Evolutionary conservation across 192 early-diverging fungal genomes (phyloP), one percentile per base, ranked within the genome.

Genomic region (Podila epigama): DNA sequence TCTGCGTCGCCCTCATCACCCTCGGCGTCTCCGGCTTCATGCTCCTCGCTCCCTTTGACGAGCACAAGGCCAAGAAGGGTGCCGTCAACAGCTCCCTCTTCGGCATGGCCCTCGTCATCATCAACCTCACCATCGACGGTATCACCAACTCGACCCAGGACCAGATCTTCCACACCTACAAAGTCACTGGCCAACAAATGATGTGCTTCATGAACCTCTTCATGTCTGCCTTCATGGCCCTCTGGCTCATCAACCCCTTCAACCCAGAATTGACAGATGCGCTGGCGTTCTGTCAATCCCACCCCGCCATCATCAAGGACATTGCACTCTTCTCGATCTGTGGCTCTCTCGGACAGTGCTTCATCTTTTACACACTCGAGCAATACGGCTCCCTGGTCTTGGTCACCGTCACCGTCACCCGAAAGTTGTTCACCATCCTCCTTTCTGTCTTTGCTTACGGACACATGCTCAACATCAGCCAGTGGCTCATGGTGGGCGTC

Each of bases 141-240:
- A 83, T 92, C 28, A 95, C 92, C 34, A 97, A 97, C 86, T 92
- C 96, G 34, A 94, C 94, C 2, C 97, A 99, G 86, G 97, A 99
- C 82, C 91, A 95, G 64, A 89, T 98, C 32, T 96, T 97, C 78
- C 85, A 89, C 25, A 90, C 88, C 41, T 92, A 90, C 84, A 87
- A 89, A 52, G 89, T 96, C 12, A 87, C 89, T 0, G 95, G 96
- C 16, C 90, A 94, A 68, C 92, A 94, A 48, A 97, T 99, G 96
- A 99, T 99, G 97, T 89, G 96, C 62, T 93, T 86, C 70, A 96
- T 99, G 96, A 99, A 98, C 80, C 69, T 92, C 18, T 90, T 94
- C 79, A 89, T 92, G 51, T 83, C 90, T 0, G 22, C 84, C 5
- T 81, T 94, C 51, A 96, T 95, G 87, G 65, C 80, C 10, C 25